Evolutionary conservation across 768 basidiomycete genomes (phyloP).

Genomic region (Tricholoma terreum): DNA sequence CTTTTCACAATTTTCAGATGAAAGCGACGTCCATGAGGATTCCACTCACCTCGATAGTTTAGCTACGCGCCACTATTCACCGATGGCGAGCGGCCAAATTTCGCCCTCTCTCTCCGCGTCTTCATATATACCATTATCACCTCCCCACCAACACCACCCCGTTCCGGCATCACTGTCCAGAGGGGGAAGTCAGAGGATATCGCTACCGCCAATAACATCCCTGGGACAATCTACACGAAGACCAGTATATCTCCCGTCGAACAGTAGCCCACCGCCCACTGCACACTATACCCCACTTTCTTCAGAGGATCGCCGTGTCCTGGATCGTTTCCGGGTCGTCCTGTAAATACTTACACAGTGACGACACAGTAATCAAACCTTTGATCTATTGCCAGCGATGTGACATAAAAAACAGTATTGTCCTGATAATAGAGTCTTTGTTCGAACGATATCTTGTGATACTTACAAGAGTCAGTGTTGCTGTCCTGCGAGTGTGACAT

Average conservation of each 20-base stretch:
- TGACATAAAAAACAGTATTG: too few relatives aligned
- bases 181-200: conserved; percentile 10
- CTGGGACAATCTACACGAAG: conserved; percentile 5
- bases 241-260: conserved; percentile 13
- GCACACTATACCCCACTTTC: conserved; percentile 40
- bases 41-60: conserved; percentile 16
- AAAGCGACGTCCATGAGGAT: conserved; percentile 39
- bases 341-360: conserved; percentile 38
- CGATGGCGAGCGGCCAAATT: conserved; percentile 7
- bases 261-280: background rate
- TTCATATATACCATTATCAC: conserved; percentile 10
- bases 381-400: too few relatives aligned
- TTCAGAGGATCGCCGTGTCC: conserved; percentile 55
- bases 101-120: conserved; percentile 16
- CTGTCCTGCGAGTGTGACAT: too few relatives aligned
- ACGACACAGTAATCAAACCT: too few relatives aligned
- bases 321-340: conserved; percentile 54
- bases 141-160: conserved; percentile 10
- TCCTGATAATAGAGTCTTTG: too few relatives aligned
- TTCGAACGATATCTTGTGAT: too few relatives aligned
- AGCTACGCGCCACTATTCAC: conserved; percentile 17
- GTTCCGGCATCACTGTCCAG: conserved; percentile 8
- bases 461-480: too few relatives aligned
- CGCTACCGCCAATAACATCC: conserved; percentile 16
- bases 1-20: conserved; percentile 44